Percentiles rank a stretch among this genome's conserved stretches.
phyloP scores from a whole-genome alignment of 768 basidiomycete species.

The Podaxis sp. region DNA sequence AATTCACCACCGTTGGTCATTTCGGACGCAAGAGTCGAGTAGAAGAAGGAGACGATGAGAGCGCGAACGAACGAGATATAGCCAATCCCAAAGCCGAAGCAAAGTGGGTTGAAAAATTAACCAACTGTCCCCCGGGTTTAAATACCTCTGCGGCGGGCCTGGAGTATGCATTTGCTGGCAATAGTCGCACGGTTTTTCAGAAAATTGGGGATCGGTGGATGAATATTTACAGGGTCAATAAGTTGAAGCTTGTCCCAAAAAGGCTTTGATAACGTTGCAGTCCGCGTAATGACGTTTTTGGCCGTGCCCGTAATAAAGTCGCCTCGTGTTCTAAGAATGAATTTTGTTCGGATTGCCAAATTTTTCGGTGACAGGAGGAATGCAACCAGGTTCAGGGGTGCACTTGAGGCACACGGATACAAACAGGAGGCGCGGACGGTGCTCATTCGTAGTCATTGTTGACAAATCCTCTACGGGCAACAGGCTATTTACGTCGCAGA shows the following conservation, averaged over 20 bases:
- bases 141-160: background rate
- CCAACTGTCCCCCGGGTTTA: background rate
- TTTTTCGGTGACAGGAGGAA: background rate
- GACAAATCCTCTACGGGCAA: background rate
- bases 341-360: background rate
- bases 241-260: background rate
- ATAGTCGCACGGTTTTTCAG: background rate
- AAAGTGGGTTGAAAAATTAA: background rate
- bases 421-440: no score
- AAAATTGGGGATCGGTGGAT: background rate
- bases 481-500: background rate
- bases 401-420: background rate
- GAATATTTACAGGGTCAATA: background rate
- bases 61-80: background rate
- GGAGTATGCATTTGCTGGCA: background rate
- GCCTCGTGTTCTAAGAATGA: background rate
- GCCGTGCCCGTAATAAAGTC: background rate
- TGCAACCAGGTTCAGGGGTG: background rate
- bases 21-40: background rate
- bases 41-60: background rate
- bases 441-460: background rate
- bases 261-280: background rate
- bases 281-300: background rate
- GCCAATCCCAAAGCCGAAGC: background rate
- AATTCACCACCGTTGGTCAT: constrained; percentile 29